Evolutionary conservation across 352 stramenopile species (phyloP).

Genomic region (Aphanomyces astaci): DNA sequence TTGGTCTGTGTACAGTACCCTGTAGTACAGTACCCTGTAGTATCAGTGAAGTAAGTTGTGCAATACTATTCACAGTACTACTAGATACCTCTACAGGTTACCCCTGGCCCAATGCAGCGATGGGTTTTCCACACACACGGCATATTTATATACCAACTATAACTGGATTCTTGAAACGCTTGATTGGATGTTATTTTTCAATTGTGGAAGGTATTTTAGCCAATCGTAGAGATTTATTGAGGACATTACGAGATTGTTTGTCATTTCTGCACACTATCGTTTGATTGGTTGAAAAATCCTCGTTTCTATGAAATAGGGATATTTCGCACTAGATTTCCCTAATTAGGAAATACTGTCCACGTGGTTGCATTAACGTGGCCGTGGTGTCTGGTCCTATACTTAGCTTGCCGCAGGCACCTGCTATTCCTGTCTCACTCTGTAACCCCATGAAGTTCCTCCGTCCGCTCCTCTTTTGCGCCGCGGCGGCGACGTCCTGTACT

Average conservation of each 20-base stretch:
- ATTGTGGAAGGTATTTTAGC: too few relatives aligned
- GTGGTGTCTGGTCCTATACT: not conserved
- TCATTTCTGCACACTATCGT: too few relatives aligned
- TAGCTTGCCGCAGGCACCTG: not conserved
- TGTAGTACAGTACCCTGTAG: too few relatives aligned
- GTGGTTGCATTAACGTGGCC: not conserved
- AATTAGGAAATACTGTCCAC: not conserved
- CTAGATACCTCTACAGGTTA: too few relatives aligned
- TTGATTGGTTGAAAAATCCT: not conserved
- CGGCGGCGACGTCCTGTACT: not conserved
- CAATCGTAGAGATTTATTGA: too few relatives aligned
- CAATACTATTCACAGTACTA: too few relatives aligned
- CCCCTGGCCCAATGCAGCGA: not conserved
- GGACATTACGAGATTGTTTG: too few relatives aligned
- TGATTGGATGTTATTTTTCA: too few relatives aligned
- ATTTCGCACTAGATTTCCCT: not conserved
- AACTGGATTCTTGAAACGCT: too few relatives aligned
- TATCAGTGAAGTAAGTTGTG: too few relatives aligned
- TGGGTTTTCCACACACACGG: not conserved
- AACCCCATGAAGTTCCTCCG: slow-evolving; percentile 8
- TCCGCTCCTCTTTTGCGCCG: not conserved
- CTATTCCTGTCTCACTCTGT: slow-evolving; percentile 1
- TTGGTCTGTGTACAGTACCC: too few relatives aligned
- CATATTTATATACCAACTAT: not conserved
- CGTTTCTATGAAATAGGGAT: not conserved